phyloP scores from a whole-genome alignment of 345 rosid species.

The Gynandropsis gynandra region DNA sequence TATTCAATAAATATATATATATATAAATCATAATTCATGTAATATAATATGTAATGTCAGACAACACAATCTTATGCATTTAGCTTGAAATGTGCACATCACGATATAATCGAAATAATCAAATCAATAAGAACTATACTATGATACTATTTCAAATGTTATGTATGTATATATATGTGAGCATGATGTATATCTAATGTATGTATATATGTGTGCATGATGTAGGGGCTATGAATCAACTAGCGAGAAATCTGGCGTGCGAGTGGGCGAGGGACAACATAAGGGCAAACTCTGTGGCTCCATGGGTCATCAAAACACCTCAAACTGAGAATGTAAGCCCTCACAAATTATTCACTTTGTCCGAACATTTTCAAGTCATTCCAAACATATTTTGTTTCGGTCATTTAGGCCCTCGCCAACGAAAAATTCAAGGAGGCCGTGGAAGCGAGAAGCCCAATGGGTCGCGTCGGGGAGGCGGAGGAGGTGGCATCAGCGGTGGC shows the following conservation, averaged over 20 bases:
- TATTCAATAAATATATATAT: too few species aligned
- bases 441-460: conserved; percentile 24
- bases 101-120: too few species aligned
- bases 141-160: too few species aligned
- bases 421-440: not conserved
- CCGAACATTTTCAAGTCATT: not conserved
- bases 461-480: conserved; percentile 49
- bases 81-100: too few species aligned
- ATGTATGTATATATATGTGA: too few species aligned
- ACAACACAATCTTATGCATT: too few species aligned
- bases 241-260: conserved; percentile 42
- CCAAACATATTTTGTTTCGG: not conserved
- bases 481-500: conserved; percentile 54
- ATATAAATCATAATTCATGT: too few species aligned
- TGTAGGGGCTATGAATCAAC: conserved; percentile 36
- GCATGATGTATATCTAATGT: too few species aligned
- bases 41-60: too few species aligned
- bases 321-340: conserved; percentile 19
- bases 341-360: not conserved
- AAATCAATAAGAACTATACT: too few species aligned
- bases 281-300: conserved; percentile 39
- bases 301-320: conserved; percentile 30
- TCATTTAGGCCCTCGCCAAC: not conserved
- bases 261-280: conserved; percentile 55
- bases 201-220: not conserved